Base-by-base conservation (phyloP, 1,284 basidiomycete genomes). In the Thelephora terrestris region DNA sequence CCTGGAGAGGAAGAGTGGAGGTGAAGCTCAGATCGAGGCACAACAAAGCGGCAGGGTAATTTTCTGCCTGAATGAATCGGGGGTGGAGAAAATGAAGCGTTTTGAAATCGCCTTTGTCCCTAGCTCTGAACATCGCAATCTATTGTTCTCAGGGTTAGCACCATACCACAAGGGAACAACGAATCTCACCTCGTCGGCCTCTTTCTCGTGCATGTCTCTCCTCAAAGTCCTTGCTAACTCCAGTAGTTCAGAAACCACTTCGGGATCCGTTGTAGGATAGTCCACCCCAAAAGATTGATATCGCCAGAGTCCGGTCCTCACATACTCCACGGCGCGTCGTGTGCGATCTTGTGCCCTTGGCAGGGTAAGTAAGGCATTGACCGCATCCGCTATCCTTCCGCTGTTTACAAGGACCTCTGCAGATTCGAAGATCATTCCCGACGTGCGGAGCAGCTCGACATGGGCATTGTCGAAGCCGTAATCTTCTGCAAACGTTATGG, bases 401-500 rank as follows among this genome's bases (percentile, higher is more conserved):
- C 79, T 73, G 1, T 59, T 57, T 2, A 79, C 57, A 53, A 79
- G 73, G 16, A 81, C 57, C 12, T 77, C 67, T 1, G 79, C 81
- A 0, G 81, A 81, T 25, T 83, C 76, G 0, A 57, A 49, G 40
- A 62, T 67, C 50, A 68, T 63, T 5, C 70, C 72, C 3, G 70
- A 62, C 4, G 65, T 58, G 43, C 73, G 67, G n/a, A 84, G 66
- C 7, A 83, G 57, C 0, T 60, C 58, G 0, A 73, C 75, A n/a
- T 67, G 71, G 9, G 75, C 72, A 14, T 71, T 55, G 49, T 79
- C 74, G 5, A 85, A 65, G 20, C 71, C 74, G 44, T 70, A 73
- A 12, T 77, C 71, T 48, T 79, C 73, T 42, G 79, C 68, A 51
- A 79, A 85, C 38, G 77, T 71, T 7, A 82, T 52, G 16, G 71